Evolutionary conservation across 768 basidiomycete genomes (phyloP), one percentile per base, ranked within the genome.

Genomic region (Termitomyces sp.): DNA sequence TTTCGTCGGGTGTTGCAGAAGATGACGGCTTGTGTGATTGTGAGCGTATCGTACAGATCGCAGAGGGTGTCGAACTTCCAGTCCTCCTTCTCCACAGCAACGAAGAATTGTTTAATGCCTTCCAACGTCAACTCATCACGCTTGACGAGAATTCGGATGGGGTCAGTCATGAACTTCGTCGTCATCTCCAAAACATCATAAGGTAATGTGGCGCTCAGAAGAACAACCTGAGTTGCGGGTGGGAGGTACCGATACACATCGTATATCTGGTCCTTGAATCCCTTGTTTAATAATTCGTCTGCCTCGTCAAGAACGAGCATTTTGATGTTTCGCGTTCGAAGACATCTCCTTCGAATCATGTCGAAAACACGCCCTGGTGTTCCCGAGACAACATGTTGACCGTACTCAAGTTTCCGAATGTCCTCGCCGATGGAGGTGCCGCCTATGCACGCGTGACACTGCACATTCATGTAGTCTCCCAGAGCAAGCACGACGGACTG

Each of bases 11-110:
- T 98, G 77, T 98, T 98, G 77, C 96, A 98, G 78, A 98, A 98
- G 69, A 98, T 97, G 70, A 98, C 95, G 48, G 95, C 96, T 80
- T 98, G 96, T 7, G 95, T 98, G 71, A 99, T 98, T 53, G 95
- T 98, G 62, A 99, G 85, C 30, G 96, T 98, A 72, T 98, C 96
- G 74, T 97, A 98, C 48, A 99, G 75, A 75, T 97, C 96, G 69
- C 91, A 97, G 33, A 99, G 80, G 0, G 95, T 98, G 73, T 98
- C 95, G 67, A 97, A 95, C 70, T 99, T 99, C 95, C 95, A 98
- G 68, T 99, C 96, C 73, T 99, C 96, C 76, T 98, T 97, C 75
- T 98, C 96, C 55, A 99, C 96, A 46, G 95, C 96, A 50, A 99
- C 92, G 78, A 94, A 94, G 76, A 95, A 95, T 70, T 96, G 93